Conservation (phyloP, 148 eudicot species). For the Tetragonia tetragonoides region DNA sequence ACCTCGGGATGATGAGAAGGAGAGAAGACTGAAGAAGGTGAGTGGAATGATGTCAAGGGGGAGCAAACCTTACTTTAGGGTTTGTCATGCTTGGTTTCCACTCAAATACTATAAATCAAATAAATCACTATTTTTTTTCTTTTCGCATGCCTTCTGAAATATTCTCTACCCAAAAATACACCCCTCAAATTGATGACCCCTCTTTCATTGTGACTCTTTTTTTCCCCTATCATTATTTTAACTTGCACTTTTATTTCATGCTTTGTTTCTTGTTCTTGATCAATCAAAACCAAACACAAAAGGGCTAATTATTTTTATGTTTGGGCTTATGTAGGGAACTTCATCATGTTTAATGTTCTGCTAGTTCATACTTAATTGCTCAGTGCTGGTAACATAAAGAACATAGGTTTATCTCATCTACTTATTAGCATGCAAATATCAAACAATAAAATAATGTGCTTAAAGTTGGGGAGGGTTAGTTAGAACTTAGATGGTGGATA, state of each 20-base stretch:
- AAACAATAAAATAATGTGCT: not conserved
- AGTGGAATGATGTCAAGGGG: slow-evolving; percentile 44
- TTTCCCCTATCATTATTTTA: slow-evolving; percentile 17
- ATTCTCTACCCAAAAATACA: slow-evolving; percentile 22
- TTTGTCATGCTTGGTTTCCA: slow-evolving; percentile 40
- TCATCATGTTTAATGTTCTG: slow-evolving; percentile 14
- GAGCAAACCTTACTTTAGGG: slow-evolving; percentile 42
- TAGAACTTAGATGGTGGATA: slow-evolving; percentile 6
- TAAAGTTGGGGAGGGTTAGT: not conserved
- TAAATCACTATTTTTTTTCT: not conserved
- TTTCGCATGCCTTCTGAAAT: slow-evolving; percentile 43
- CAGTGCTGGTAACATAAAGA: not conserved
- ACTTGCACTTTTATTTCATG: slow-evolving; percentile 32
- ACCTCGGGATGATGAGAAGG: slow-evolving; percentile 47
- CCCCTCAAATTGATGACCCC: slow-evolving; percentile 10
- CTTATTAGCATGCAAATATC: slow-evolving; percentile 13
- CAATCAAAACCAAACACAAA: slow-evolving; percentile 21
- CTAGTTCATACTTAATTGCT: slow-evolving; percentile 16
- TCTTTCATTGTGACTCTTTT: slow-evolving; percentile 11
- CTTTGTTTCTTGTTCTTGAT: slow-evolving; percentile 23
- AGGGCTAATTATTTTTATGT: slow-evolving; percentile 27
- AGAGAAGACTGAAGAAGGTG: slow-evolving; percentile 47
- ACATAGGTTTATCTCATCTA: not conserved
- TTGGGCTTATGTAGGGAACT: slow-evolving; percentile 27
- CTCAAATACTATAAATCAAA: slow-evolving; percentile 24